Base-by-base conservation (phyloP, 2,329 filamentous ascomycete species). In the Clonostachys rhizophaga region DNA sequence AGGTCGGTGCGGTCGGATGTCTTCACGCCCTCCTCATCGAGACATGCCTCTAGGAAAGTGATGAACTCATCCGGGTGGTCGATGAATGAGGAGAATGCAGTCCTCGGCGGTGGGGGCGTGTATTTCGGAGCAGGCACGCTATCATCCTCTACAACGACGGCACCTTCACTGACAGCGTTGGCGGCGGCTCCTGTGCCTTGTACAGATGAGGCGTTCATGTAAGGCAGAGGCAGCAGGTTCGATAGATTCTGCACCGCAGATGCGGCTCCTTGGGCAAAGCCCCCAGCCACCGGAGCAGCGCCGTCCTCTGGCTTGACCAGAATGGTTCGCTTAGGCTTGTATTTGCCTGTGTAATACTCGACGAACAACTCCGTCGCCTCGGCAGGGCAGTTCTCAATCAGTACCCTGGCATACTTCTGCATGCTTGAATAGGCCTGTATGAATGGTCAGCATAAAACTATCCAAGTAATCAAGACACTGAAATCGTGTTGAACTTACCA, bases 81-180 rank as follows among this genome's bases (percentile, higher is more conserved):
- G 50, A 99, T 91, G 59, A 99, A 99, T 0, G 89, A 92, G 2
- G 94, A 96, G 58, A 99, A 99, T 0, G 94, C 92, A 2, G 86
- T 91, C 50, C 92, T 77, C 6, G 94, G 92, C 49, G 86, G 87
- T 0, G 94, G 92, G 3, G 87, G 76, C 6, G 81, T 83, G 65
- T 99, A 99, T 53, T 81, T 76, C 5, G 72, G 70, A 5, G 67
- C 58, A 1, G 70, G 60, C 33, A 66, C 58, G 41, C 83, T 63
- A 50, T 76, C 58, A 52, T 79, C 61, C 55, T 82, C 50, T 9
- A 77, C 59, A 17, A 82, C 69, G 16, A 75, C 68, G 4, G 70
- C 69, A 45, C 86, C 79, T 48, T 72, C 75, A 30, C 67, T 37
- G 2, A 78, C 77, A 7, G 77, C 67, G 52, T 72, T 75, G 5